phyloP scores from a whole-genome alignment of 2,329 filamentous ascomycete genomes.

The Scopulariopsis brevicaulis region DNA sequence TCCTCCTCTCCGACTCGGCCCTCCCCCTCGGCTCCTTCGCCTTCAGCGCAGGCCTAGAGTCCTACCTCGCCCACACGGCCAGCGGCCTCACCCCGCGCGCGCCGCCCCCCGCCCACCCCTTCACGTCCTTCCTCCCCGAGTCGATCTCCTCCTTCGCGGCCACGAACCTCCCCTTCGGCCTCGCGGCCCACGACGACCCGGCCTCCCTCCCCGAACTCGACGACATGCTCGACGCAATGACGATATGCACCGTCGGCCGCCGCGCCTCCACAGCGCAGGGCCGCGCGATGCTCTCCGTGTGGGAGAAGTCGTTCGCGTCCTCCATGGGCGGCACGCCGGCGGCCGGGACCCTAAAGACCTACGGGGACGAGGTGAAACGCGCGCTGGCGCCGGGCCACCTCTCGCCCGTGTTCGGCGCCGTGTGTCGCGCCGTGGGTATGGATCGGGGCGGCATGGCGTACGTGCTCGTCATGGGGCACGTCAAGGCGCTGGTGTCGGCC shows the following conservation, averaged over 20 bases:
- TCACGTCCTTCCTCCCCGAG: constrained; percentile 49
- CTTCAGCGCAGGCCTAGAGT: constrained; percentile 74
- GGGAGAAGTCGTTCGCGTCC: constrained; percentile 56
- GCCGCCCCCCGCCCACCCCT: background rate
- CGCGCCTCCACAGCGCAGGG: constrained; percentile 68
- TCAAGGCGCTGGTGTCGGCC: constrained; percentile 65
- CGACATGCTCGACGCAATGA: constrained; percentile 65
- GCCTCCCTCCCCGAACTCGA: constrained; percentile 45
- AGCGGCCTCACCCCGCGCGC: constrained; percentile 33
- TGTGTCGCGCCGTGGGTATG: constrained; percentile 52
- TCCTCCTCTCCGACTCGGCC: constrained; percentile 71
- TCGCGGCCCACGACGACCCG: constrained; percentile 52
- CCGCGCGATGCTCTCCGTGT: constrained; percentile 61
- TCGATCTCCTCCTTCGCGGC: constrained; percentile 62
- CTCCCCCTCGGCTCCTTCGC: constrained; percentile 79
- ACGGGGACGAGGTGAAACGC: constrained; percentile 9
- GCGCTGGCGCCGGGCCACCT: constrained; percentile 34
- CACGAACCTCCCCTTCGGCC: constrained; percentile 63
- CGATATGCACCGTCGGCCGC: constrained; percentile 68
- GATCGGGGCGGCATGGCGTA: constrained; percentile 54
- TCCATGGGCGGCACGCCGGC: constrained; percentile 12
- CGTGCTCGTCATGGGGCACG: constrained; percentile 65
- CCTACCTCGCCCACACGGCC: constrained; percentile 59
- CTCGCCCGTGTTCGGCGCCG: constrained; percentile 57
- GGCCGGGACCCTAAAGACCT: constrained; percentile 7